phyloP scores from a whole-genome alignment of 1,139 yeast species.

The Yamadazyma siamensis region DNA sequence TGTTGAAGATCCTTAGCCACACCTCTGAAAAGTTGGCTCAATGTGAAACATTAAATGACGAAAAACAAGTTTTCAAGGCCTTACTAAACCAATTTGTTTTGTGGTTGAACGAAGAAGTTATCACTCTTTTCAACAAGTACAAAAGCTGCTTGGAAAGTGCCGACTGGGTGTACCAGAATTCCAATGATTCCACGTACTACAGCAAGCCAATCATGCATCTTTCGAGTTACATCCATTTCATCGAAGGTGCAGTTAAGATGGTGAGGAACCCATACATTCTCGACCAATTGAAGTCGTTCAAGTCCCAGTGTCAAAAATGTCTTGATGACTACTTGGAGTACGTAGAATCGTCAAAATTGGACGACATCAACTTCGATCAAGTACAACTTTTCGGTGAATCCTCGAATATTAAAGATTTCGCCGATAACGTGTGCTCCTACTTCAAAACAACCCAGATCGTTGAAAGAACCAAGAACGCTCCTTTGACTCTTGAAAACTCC shows the following conservation, averaged over 20 bases:
- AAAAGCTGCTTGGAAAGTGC: slow-evolving; percentile 12
- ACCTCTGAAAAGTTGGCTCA: slow-evolving; percentile 15
- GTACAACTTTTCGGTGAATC: slow-evolving; percentile 27
- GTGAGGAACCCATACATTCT: slow-evolving; percentile 41
- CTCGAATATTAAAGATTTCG: slow-evolving; percentile 4
- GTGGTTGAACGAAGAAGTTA: slow-evolving; percentile 35
- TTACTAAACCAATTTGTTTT: slow-evolving; percentile 39
- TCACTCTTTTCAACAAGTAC: slow-evolving; percentile 34
- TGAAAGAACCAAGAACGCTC: slow-evolving; percentile 27
- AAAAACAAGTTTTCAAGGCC: slow-evolving; percentile 28
- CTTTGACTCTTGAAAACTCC: slow-evolving; percentile 17
- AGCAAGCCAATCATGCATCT: slow-evolving; percentile 34
- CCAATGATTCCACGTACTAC: slow-evolving; percentile 17
- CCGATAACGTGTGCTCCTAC: slow-evolving; percentile 35
- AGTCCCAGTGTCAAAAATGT: slow-evolving; percentile 17
- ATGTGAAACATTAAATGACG: slow-evolving; percentile 16
- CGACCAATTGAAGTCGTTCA: slow-evolving; percentile 25
- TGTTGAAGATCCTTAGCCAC: slow-evolving; percentile 22
- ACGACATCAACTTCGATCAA: slow-evolving; percentile 34
- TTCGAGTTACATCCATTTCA: slow-evolving; percentile 28
- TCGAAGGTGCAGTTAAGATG: slow-evolving; percentile 18
- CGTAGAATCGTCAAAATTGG: slow-evolving; percentile 19
- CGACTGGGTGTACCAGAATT: slow-evolving; percentile 15
- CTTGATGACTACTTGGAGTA: slow-evolving; percentile 17
- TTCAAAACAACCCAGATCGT: slow-evolving; percentile 36